Percentiles rank a stretch among this genome's conserved stretches.
Evolutionary conservation across 176 grass and related monocot genomes (phyloP).

Genomic region (Typha latifolia): DNA sequence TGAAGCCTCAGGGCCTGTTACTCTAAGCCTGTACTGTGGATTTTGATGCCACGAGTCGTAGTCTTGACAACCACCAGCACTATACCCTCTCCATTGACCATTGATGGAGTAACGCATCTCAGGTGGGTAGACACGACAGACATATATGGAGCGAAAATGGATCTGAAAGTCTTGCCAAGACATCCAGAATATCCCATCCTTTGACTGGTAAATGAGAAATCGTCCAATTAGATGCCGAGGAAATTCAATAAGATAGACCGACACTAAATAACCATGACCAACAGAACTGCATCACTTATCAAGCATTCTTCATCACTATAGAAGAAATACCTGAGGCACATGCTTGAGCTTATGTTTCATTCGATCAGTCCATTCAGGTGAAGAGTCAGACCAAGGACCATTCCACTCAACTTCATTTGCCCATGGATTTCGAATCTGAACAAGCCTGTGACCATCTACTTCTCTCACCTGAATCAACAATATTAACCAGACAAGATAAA

Average conservation of each 20-base stretch:
- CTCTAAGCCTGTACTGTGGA: conserved; percentile 85
- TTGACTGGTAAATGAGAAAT: conserved; percentile 45
- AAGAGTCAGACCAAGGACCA: conserved; percentile 90
- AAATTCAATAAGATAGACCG: not conserved
- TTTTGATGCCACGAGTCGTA: conserved; percentile 97
- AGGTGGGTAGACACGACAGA: conserved; percentile 89
- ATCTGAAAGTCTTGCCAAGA: conserved; percentile 99
- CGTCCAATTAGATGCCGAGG: conserved; percentile 7
- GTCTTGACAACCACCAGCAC: conserved; percentile 95
- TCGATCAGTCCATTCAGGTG: conserved; percentile 89
- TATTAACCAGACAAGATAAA: conserved; percentile 7
- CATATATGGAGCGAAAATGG: conserved; percentile 96
- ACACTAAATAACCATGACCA: too few species aligned
- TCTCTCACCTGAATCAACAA: conserved; percentile 73
- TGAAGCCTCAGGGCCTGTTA: conserved; percentile 67
- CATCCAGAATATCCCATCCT: conserved; percentile 99
- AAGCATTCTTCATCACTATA: not conserved
- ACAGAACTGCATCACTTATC: too few species aligned
- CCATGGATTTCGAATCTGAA: conserved; percentile 99
- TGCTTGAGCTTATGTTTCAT: conserved; percentile 99
- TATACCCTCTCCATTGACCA: conserved; percentile 92
- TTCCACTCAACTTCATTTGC: conserved; percentile 99
- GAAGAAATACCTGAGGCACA: conserved; percentile 62
- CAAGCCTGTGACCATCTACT: conserved; percentile 95
- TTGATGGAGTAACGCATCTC: conserved; percentile 96